These are phyloP conservation scores for Tolypocladium pustulatum DNA, from an alignment of 2,329 filamentous ascomycete genomes.

Conservation along the genomic window DNA sequence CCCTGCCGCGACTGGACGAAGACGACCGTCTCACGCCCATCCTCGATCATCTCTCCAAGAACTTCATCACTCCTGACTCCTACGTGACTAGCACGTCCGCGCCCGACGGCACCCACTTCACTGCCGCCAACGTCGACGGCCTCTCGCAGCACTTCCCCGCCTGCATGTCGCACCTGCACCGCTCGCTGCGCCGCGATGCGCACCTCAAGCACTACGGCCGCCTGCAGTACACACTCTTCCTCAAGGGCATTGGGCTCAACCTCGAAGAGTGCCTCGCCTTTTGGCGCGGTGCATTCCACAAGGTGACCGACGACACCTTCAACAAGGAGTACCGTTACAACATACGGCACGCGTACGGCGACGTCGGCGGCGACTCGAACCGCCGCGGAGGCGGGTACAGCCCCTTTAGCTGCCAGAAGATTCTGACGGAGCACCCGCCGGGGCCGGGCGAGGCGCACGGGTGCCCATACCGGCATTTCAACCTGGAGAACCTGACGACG, in stretches of 20 bases:
- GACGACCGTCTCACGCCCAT: slow-evolving; percentile 75
- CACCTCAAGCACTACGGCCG: slow-evolving; percentile 92
- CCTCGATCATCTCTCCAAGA: slow-evolving; percentile 75
- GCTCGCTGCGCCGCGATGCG: slow-evolving; percentile 71
- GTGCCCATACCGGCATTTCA: slow-evolving; percentile 94
- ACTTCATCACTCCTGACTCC: slow-evolving; percentile 85
- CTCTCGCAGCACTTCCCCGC: slow-evolving; percentile 77
- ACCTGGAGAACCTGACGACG: slow-evolving; percentile 69
- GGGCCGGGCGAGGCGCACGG: slow-evolving; percentile 84
- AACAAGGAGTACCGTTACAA: slow-evolving; percentile 98
- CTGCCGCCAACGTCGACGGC: slow-evolving; percentile 67
- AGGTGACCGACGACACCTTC: slow-evolving; percentile 86
- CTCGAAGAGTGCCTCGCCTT: slow-evolving; percentile 89
- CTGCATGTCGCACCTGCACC: slow-evolving; percentile 90
- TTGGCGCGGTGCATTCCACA: slow-evolving; percentile 79
- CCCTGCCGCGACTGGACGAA: slow-evolving; percentile 85
- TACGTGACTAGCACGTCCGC: slow-evolving; percentile 56
- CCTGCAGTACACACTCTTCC: slow-evolving; percentile 89
- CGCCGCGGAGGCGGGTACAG: slow-evolving; percentile 79
- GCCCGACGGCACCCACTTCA: slow-evolving; percentile 62
- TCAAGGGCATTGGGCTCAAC: slow-evolving; percentile 87
- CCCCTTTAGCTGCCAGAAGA: slow-evolving; percentile 90
- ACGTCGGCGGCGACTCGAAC: slow-evolving; percentile 87
- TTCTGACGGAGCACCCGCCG: slow-evolving; percentile 79
- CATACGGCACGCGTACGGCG: slow-evolving; percentile 86